phyloP scores from a whole-genome alignment of 495 filamentous ascomycete genomes.

The Thermothielavioides terrestris region DNA sequence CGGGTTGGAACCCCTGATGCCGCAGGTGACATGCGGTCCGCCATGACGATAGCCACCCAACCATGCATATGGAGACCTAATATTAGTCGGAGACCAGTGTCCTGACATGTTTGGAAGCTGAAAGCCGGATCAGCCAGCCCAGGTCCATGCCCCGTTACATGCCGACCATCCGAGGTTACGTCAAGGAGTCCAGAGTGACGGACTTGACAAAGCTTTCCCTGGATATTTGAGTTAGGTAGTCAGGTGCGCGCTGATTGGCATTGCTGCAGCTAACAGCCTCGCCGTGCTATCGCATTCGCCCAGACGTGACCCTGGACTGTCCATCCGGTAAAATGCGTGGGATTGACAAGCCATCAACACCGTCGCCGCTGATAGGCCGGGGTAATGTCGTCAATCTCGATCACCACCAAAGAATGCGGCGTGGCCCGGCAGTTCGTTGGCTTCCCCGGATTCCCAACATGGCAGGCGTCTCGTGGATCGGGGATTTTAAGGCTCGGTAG shows the following conservation, averaged over 20 bases:
- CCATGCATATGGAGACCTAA: too few relatives aligned
- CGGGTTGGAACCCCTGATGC: too few relatives aligned
- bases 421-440: slow-evolving; percentile 8
- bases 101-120: too few relatives aligned
- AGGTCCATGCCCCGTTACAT: too few relatives aligned
- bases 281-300: background rate
- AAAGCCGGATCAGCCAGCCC: too few relatives aligned
- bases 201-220: background rate
- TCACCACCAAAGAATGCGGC: background rate
- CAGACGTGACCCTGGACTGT: background rate
- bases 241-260: background rate
- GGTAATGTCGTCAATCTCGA: background rate
- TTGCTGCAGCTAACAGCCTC: background rate
- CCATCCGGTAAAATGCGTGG: slow-evolving; percentile 9
- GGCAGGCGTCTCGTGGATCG: background rate
- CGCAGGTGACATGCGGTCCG: too few relatives aligned
- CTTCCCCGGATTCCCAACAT: background rate
- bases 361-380: slow-evolving; percentile 2
- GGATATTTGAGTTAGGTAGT: background rate
- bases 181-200: background rate
- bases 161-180: background rate
- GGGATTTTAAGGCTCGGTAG: background rate
- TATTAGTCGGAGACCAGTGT: too few relatives aligned
- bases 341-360: background rate
- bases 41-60: too few relatives aligned